Base-by-base conservation (phyloP, 768 basidiomycete genomes). In the Coprinellus micaceus region DNA sequence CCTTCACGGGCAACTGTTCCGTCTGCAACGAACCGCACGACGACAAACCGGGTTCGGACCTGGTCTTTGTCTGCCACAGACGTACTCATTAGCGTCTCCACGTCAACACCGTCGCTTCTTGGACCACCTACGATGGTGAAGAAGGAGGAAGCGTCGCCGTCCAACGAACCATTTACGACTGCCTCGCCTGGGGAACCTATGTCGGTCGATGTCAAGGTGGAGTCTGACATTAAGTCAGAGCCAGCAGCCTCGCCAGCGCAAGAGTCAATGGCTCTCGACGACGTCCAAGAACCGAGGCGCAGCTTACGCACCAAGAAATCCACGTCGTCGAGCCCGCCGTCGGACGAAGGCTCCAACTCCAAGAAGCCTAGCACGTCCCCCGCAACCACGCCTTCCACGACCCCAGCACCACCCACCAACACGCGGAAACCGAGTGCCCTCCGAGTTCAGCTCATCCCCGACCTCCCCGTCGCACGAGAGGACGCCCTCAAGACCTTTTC, bases 391-490 rank as follows among this genome's bases (percentile, higher is more conserved):
- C 77, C 33, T 58, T 67, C 75, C 40, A 63, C 76, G 21, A 75
- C 78, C n/a, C 77, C 76, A 49, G 71, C 76, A 36, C 67, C 70
- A 24, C 55, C 69, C 33, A 63, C 68, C n/a, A 57, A 52, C 26
- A 11, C 50, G 5, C 51, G 43, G 63, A 65, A 54, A 62, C 60
- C 41, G 54, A 66, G 30, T 72, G 71, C 71, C 36, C 55, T 64
- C 30, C 61, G 69, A 21, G 78, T 80, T 17, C 89, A 89, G 74
- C 81, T 97, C 66, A 91, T 98, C 60, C 81, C 82, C 6, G 76
- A 93, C 72, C 82, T 97, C 46, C 91, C 93, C 10, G 69, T 80
- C 45, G 94, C 93, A 28, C 84, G 88, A 64, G 76, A 82, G 52
- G 84, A 78, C 15, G 95, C 94, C 40, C 70, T 86, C 58, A 75